Evolutionary conservation across 768 basidiomycete species (phyloP), one percentile per base, ranked within the genome.

Genomic region (Tremella fuciformis): DNA sequence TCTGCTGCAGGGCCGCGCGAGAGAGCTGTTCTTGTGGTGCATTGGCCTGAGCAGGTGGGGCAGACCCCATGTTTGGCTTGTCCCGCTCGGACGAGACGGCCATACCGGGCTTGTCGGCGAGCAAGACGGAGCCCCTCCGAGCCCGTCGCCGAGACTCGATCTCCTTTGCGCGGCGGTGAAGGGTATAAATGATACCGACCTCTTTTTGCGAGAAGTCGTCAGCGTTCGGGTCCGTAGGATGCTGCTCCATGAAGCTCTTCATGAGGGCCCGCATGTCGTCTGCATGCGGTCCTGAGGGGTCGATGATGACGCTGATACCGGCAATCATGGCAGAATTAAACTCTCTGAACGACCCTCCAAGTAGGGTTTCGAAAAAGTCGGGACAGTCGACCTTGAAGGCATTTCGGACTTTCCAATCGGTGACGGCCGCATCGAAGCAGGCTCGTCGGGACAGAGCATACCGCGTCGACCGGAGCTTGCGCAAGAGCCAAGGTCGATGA

Each of bases 361-460:
- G 63, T 16, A 70, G 65, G 22, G 69, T 72, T 60, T 73, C 76
- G 49, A 74, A 70, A 29, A 73, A 70, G 26, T 70, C 68, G 1
- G 75, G 71, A 55, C 62, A 59, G 13, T 76, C 69, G 13, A 55
- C 59, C 59, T 76, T 75, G 63, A 76, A 77, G 11, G 64, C 67
- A 65, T 74, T 70, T 7, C 77, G 63, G 60, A 91, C 84, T 64
- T 85, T 82, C 71, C 88, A 92, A 74, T 94, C 91, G 70, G 85
- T 86, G 65, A 89, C 84, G 3, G 91, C 89, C 13, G 89, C 89
- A 61, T 94, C 89, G 69, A 94, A 93, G 74, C 91, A 96, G 13
- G 91, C 92, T 55, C 79, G 80, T 39, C 91, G 81, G 8, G 92
- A 94, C 26, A 86, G 85, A 40, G 83, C 79, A 77, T 89, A 93